Base-by-base conservation (phyloP, 2,329 filamentous ascomycete species). In the Colletotrichum lindemuthianum region DNA sequence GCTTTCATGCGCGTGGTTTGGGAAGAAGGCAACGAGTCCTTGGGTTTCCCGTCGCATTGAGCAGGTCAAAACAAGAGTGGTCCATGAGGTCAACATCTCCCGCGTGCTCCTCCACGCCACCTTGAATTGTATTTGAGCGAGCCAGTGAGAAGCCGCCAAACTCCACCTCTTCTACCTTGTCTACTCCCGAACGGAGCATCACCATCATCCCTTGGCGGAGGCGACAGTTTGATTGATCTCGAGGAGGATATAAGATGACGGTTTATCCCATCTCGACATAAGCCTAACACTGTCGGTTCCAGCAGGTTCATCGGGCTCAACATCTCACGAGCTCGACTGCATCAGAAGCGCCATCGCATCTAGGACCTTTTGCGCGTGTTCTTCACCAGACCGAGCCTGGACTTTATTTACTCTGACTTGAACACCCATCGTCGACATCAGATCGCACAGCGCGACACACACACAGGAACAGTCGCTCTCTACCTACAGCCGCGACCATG, bases 61-160 rank as follows among this genome's bases (percentile, higher is more conserved):
- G n/a, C 50, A 40, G 44, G 32, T 37, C 3, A 33, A 49, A 24
- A 43, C 47, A 50, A 15, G 40, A 59, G 32, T 64, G 56, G 41
- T 13, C 60, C 43, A 60, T 60, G 50, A 64, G 56, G 49, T 60
- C 60, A 54, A 60, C 49, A 49, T 54, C 56, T 32, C 36, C 51
- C 55, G 16, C 45, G 39, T n/a, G 12, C 33, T 47, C 45, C 12
- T 52, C 36, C 45, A 56, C 61, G 58, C 51, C 61, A 65, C 61
- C n/a, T 51, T 33, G 34, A 41, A 45, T 61, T 60, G 51, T 55
- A 61, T 61, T 61, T 56, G 50, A 65, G 61, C 61, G 61, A 65
- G 45, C 57, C 61, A 65, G 61, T 65, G 51, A 65, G 61, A 65
- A 36, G 51, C 50, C 45, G 34, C 45, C 8, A 47, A 47, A 56